phyloP scores from a whole-genome alignment of 345 rosid genomes.

The Excoecaria agallocha region DNA sequence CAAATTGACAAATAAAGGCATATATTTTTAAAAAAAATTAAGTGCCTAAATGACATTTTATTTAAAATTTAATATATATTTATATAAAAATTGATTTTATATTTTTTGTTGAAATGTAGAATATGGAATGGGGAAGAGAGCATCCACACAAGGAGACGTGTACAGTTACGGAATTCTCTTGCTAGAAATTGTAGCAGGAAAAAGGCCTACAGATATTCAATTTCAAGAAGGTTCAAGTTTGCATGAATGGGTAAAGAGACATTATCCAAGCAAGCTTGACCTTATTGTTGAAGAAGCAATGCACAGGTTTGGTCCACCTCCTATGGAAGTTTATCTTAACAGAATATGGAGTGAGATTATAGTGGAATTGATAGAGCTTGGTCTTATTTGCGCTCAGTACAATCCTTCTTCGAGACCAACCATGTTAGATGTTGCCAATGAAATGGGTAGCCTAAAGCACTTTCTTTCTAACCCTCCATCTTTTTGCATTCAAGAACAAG shows the following conservation, averaged over 20 bases:
- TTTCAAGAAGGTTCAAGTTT: slow-evolving; percentile 63
- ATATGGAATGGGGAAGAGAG: slow-evolving; percentile 77
- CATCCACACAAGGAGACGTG: slow-evolving; percentile 82
- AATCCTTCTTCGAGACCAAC: slow-evolving; percentile 75
- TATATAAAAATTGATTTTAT: too few species aligned
- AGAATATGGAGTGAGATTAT: slow-evolving; percentile 56
- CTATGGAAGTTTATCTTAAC: slow-evolving; percentile 30
- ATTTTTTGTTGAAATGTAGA: slow-evolving; percentile 34
- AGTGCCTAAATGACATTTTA: too few species aligned
- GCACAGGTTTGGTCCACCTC: slow-evolving; percentile 35
- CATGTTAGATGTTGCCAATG: slow-evolving; percentile 74
- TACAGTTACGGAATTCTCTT: slow-evolving; percentile 81
- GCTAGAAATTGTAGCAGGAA: slow-evolving; percentile 70
- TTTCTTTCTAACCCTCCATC: slow-evolving; percentile 49
- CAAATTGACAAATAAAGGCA: too few species aligned
- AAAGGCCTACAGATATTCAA: slow-evolving; percentile 62
- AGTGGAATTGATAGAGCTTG: slow-evolving; percentile 73
- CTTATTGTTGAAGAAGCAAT: slow-evolving; percentile 58
- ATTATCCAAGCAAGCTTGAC: slow-evolving; percentile 60
- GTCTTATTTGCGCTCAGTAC: slow-evolving; percentile 73
- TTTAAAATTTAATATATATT: too few species aligned
- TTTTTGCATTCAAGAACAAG: background rate
- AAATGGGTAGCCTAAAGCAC: slow-evolving; percentile 72
- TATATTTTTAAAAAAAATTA: too few species aligned
- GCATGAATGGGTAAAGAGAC: slow-evolving; percentile 73